These are phyloP conservation scores for Fraxinus xanthoxyloides DNA, from an alignment of 305 asterid genomes.

Conservation along the genomic window DNA sequence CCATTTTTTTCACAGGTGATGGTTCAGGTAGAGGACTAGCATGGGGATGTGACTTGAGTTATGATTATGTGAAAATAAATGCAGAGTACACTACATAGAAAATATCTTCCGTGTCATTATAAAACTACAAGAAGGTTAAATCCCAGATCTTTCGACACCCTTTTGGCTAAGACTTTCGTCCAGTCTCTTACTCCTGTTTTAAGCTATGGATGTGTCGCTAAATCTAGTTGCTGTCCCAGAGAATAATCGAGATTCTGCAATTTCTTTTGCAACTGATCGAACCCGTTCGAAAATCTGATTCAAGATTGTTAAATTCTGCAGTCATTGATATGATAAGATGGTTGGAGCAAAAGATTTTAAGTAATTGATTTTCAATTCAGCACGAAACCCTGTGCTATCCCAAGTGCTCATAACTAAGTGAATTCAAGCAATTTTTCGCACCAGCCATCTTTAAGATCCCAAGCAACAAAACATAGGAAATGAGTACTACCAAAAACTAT, in stretches of 20 bases:
- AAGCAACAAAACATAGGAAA: neutral
- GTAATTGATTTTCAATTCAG: neutral
- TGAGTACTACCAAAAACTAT: neutral
- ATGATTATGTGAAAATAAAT: slow-evolving; percentile 89
- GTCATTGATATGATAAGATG: neutral
- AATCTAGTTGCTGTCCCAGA: neutral
- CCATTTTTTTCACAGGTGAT: slow-evolving; percentile 47
- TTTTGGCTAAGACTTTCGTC: neutral
- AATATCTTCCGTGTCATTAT: neutral
- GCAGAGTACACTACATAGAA: slow-evolving; percentile 75
- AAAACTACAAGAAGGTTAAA: neutral
- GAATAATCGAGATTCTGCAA: neutral
- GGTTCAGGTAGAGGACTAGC: slow-evolving; percentile 83
- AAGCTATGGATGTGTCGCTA: neutral
- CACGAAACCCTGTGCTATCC: neutral
- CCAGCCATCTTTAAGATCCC: neutral
- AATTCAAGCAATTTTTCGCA: neutral
- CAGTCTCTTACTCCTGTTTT: neutral
- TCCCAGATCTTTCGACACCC: neutral
- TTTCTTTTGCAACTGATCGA: neutral
- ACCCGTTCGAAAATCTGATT: neutral
- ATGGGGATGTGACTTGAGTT: slow-evolving; percentile 96
- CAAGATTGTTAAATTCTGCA: neutral
- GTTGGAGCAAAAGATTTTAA: neutral
- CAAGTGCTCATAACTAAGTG: neutral